Evolutionary conservation across 2,329 filamentous ascomycete species (phyloP), one percentile per base, ranked within the genome.

Genomic region (Ascomycota sp.): DNA sequence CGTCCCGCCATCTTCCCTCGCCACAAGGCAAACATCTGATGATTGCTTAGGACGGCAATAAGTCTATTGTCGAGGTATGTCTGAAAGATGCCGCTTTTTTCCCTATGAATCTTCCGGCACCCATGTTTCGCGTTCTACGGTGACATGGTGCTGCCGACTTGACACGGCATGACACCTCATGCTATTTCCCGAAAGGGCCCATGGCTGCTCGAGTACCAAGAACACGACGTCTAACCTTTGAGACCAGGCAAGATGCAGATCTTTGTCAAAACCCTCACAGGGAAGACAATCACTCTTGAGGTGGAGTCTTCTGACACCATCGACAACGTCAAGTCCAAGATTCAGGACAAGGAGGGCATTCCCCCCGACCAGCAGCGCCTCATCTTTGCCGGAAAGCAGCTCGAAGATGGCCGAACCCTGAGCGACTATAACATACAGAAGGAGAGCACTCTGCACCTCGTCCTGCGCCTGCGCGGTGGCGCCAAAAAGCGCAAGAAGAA

Each of bases 381-480:
- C 61, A 98, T 98, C 75, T 98, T 95, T 64, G 89, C 89, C 53
- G 89, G 89, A 60, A 98, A 98, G 78, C 89, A 98, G 72, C 85
- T 98, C 56, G 89, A 95, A 69, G 89, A 98, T 55, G 89, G 89
- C 61, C 86, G 89, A 54, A 95, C 89, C 50, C 82, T 98, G 45
- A 89, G 79, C 56, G 89, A 98, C 69, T 98, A 98, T 81, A 98
- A 95, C 77, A 95, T 98, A 71, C 89, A 98, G 76, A 98, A 98
- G 78, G 86, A 95, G 75, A 85, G 75, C 47, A 98, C 89, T 51
- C 83, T 98, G 45, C 89, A 98, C 67, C 69, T 95, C 49, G 89
- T 98, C 51, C 77, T 98, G 50, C 82, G 89, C 57, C 83, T 98
- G 39, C 89, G 86, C 73, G 89, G 89, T 72, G 89, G 86, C 63